These are phyloP conservation scores for Xylariales sp. DNA, from an alignment of 2,329 filamentous ascomycete species.

Conservation along the genomic window DNA sequence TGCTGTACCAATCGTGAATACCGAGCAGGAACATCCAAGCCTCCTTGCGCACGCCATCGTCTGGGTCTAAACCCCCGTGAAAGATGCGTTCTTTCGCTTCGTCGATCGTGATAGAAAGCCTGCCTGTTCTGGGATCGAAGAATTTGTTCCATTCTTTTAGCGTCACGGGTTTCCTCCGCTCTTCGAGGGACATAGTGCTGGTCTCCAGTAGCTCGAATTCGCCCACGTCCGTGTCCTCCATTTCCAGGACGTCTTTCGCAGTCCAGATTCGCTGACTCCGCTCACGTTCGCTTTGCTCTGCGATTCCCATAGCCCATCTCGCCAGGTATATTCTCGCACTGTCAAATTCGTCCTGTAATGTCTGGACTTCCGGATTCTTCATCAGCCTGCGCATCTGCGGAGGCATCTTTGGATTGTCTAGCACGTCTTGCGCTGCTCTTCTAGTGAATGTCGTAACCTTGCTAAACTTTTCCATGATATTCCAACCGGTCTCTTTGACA, in stretches of 20 bases:
- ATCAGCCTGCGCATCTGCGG: conserved; percentile 82
- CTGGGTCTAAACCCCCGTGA: conserved; percentile 82
- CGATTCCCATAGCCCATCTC: conserved; percentile 97
- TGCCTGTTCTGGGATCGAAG: conserved; percentile 73
- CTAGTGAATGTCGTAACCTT: conserved; percentile 96
- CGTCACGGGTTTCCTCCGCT: conserved; percentile 72
- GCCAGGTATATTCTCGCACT: conserved; percentile 92
- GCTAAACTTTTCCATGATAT: conserved; percentile 91
- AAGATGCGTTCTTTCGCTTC: conserved; percentile 98
- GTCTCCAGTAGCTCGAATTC: conserved; percentile 92
- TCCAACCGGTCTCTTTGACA: conserved; percentile 94
- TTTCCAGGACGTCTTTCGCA: conserved; percentile 83
- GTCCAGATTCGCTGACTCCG: conserved; percentile 87
- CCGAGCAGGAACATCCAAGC: conserved; percentile 94
- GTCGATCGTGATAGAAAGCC: conserved; percentile 74
- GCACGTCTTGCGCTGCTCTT: conserved; percentile 84
- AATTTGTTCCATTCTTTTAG: conserved; percentile 87
- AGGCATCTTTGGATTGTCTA: conserved; percentile 86
- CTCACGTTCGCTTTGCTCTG: conserved; percentile 91
- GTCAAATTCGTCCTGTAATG: conserved; percentile 93
- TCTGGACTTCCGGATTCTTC: conserved; percentile 91
- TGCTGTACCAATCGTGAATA: conserved; percentile 91
- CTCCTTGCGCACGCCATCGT: conserved; percentile 92
- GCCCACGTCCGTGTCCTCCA: conserved; percentile 91
- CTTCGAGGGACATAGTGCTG: conserved; percentile 67